Base-by-base conservation (phyloP, 371 early-diverging fungal species). In the Apophysomyces sp. region DNA sequence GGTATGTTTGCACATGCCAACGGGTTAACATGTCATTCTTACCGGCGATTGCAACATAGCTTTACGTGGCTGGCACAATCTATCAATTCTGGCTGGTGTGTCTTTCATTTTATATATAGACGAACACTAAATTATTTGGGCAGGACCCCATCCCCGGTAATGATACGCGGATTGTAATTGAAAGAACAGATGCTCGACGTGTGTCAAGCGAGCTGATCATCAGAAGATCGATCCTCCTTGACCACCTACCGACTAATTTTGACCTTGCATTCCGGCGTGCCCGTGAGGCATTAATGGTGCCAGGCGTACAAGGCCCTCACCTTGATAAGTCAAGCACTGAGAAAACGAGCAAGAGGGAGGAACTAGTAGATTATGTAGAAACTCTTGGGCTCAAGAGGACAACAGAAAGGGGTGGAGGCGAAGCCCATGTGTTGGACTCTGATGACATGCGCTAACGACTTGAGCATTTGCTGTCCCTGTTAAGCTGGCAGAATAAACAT, bases 81-180 rank as follows among this genome's bases (percentile, higher is more conserved):
- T 81, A 73, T 58, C 82, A 81, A 54, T 81, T 81, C 55, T 82
- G 79, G 82, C 55, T 75, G 62, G 78, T 77, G 69, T 60, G 62
- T 30, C 36, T 29, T 30, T 16, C 36, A 16, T 34, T 34, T 53
- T 58, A 27, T 30, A 5, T 30, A 13, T 26, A 37, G 2, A 15
- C 16, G 7, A 2, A 7, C 13, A 4, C 36, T 32, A 31, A 28
- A 18, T 39, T 11, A 27, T 11, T 57, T 29, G n/a, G 9, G 8
- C 56, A 77, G 76, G 79, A 82, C 52, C 82, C 79, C 27, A 73
- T 68, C 12, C 77, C 76, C 3, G 67, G 64, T 40, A 79, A 82
- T 56, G 73, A 77, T 31, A 77, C 77, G 0, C 72, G 82, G 4
- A 78, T 82, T 53, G 74, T 76, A 0, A 67, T 79, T 16, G 82